Percentiles rank a stretch among this genome's conserved stretches.
These are phyloP conservation scores for Ambrosiella cleistominuta DNA, from an alignment of 2,329 filamentous ascomycete genomes.

Conservation along the genomic window DNA sequence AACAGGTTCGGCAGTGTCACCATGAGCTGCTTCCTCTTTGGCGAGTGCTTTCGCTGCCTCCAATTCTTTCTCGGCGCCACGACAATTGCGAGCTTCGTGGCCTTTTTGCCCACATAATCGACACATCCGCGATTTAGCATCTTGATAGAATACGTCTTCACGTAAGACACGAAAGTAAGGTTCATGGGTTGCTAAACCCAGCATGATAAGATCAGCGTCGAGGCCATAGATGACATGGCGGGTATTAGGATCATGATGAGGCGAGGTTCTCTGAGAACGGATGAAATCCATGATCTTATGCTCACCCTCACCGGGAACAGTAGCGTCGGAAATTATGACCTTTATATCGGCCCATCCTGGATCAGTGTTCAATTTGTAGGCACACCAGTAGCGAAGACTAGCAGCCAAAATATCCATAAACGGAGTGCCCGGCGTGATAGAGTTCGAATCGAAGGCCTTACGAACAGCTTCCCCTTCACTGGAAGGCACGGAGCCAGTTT, in stretches of 20 bases:
- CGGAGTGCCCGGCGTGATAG: conserved; percentile 87
- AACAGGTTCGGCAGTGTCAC: conserved; percentile 22
- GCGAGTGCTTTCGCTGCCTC: conserved; percentile 11
- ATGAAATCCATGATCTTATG: conserved; percentile 99
- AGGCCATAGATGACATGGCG: conserved; percentile 95
- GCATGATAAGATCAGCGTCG: conserved; percentile 96
- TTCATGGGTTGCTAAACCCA: conserved; percentile 91
- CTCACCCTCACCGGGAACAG: conserved; percentile 92
- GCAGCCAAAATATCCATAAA: conserved; percentile 94
- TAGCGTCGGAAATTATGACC: conserved; percentile 95
- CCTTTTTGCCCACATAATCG: conserved; percentile 82
- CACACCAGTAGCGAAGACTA: conserved; percentile 87
- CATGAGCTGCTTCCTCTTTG: conserved; percentile 16
- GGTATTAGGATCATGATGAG: conserved; percentile 89
- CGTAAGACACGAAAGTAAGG: conserved; percentile 90
- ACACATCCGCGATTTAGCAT: conserved; percentile 67
- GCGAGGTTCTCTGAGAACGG: conserved; percentile 75
- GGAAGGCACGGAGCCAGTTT: conserved; percentile 38
- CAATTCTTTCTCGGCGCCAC: conserved; percentile 67
- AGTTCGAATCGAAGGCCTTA: conserved; percentile 80
- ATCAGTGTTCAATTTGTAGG: conserved; percentile 95
- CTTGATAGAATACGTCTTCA: conserved; percentile 91
- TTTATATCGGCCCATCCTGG: conserved; percentile 91
- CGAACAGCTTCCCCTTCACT: conserved; percentile 41
- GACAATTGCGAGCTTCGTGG: conserved; percentile 75